A percentile compares a stretch with the other conserved stretches of the same genome.
phyloP scores from a whole-genome alignment of 2,329 filamentous ascomycete genomes.

The Alternaria sp. region DNA sequence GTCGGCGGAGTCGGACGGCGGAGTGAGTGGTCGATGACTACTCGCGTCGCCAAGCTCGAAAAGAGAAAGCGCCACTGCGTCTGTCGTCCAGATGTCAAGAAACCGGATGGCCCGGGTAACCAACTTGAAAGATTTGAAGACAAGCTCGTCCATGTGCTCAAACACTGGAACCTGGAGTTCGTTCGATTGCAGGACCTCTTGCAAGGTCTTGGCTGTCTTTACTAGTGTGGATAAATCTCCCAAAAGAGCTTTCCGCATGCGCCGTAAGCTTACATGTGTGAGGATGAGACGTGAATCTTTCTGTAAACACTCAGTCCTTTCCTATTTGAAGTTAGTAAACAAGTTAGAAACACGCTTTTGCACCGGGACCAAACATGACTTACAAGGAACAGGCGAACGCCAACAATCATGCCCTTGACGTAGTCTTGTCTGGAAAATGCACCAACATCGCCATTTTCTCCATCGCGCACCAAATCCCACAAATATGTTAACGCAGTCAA shows the following conservation, averaged over 20 bases:
- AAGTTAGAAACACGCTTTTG: not conserved
- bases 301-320: conserved; percentile 86
- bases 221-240: conserved; percentile 90
- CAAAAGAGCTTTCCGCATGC: conserved; percentile 84
- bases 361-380: conserved; percentile 47
- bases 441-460: conserved; percentile 75
- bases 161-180: conserved; percentile 62
- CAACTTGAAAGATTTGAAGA: conserved; percentile 91
- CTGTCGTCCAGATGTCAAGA: conserved; percentile 79
- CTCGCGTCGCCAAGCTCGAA: conserved; percentile 46
- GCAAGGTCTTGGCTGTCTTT: conserved; percentile 84
- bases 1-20: conserved; percentile 50
- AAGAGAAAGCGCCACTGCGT: conserved; percentile 60
- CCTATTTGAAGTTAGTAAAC: conserved; percentile 61
- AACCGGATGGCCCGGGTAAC: conserved; percentile 91
- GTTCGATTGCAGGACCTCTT: conserved; percentile 69
- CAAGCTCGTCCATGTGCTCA: conserved; percentile 88
- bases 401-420: conserved; percentile 91
- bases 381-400: conserved; percentile 88
- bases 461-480: conserved; percentile 87
- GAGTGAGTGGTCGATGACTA: conserved; percentile 50
- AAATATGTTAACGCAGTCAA: conserved; percentile 88
- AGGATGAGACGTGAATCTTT: conserved; percentile 79
- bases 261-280: conserved; percentile 76
- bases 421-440: conserved; percentile 92